These are phyloP conservation scores for Aspergillus avenaceus DNA, from an alignment of 495 filamentous ascomycete genomes.

Conservation along the genomic window DNA sequence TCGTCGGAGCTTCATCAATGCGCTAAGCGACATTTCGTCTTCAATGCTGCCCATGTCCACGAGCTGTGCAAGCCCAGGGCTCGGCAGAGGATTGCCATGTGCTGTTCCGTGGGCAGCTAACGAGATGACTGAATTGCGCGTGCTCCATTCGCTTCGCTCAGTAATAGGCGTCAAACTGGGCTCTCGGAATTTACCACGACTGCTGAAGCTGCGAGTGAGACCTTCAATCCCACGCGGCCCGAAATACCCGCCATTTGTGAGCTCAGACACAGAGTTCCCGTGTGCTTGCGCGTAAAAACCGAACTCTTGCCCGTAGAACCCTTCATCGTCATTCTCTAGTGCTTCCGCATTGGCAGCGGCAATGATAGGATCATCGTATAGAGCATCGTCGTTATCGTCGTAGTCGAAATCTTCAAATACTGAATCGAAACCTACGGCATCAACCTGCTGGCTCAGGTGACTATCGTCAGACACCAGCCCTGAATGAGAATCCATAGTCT, in stretches of 20 bases:
- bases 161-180: conserved; percentile 95
- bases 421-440: conserved; percentile 35
- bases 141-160: conserved; percentile 92
- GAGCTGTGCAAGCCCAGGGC: conserved; percentile 67
- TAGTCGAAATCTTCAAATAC: conserved; percentile 52
- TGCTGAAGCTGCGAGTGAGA: conserved; percentile 64
- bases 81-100: conserved; percentile 39
- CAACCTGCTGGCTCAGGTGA: conserved; percentile 38
- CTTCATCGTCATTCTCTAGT: conserved; percentile 85
- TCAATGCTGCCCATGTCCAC: conserved; percentile 63
- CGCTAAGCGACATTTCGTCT: conserved; percentile 67
- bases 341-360: conserved; percentile 93
- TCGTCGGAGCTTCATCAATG: conserved; percentile 66
- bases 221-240: conserved; percentile 61
- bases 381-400: conserved; percentile 56
- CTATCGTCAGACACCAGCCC: conserved; percentile 44
- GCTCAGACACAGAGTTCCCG: conserved; percentile 41
- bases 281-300: conserved; percentile 86
- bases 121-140: conserved; percentile 83
- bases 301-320: conserved; percentile 94
- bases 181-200: conserved; percentile 68
- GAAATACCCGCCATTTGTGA: conserved; percentile 87
- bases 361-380: conserved; percentile 84
- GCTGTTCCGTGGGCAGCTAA: conserved; percentile 53
- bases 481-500: conserved; percentile 45